Base-by-base conservation (phyloP, 495 filamentous ascomycete species). In the Penicillium cinerascens region DNA sequence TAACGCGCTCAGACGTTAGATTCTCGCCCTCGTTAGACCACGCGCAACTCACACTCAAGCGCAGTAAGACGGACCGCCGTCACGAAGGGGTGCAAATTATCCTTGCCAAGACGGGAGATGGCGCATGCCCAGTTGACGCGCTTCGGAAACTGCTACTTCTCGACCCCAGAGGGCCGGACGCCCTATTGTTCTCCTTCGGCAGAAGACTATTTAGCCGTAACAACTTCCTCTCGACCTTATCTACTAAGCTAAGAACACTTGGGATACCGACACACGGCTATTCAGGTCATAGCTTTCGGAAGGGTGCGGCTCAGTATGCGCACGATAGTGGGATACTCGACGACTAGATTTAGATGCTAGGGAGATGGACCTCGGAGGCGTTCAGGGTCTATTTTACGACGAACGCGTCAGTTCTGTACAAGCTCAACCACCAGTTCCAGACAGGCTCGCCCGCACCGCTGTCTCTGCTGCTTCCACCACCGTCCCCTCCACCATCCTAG, bases 101-200 rank as follows among this genome's bases (percentile, higher is more conserved):
- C 41, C 43, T 53, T 35, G 43, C 43, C 47, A 47, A 38, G 15
- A 47, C 51, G 20, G 43, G 43, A 43, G 42, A 16, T 36, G n/a
- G n/a, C n/a, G n/a, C n/a, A n/a, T n/a, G n/a, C n/a, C n/a, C n/a
- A n/a, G n/a, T n/a, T n/a, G n/a, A 53, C 4, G 43, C 43, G 6
- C 51, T 53, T 53, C 37, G 41, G 42, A 53, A 53, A 43, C 51
- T 53, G 17, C 43, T 47, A 46, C 43, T 53, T 16, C 43, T 47
- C 37, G 51, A 53, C 17, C 43, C 51, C 11, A 46, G 15, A 47
- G 36, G 36, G 37, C 43, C 51, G 23, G 43, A 46, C 17, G 25
- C 51, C 37, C 43, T 25, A 13, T 53, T 53, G 11, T 53, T 53
- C 17, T 43, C 39, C 48, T 43, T 50, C 48, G 13, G 42, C 26